Base-by-base conservation (phyloP, 257 asterid genomes). In the Petunia secreta region DNA sequence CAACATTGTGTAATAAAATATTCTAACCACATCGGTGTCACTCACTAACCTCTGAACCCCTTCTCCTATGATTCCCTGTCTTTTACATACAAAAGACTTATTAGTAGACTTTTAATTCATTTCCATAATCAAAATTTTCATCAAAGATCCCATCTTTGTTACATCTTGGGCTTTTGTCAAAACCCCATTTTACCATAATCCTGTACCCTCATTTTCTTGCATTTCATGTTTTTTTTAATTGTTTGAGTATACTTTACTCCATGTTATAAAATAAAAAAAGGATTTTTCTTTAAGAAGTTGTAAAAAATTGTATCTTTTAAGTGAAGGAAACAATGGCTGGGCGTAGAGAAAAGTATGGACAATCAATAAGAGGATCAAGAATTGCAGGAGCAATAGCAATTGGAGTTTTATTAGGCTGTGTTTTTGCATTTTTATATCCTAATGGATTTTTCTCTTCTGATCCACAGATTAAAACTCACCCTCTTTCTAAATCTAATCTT, bases 291-390 rank as follows among this genome's bases (percentile, higher is more conserved):
- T 25, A 25, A 25, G 25, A 25, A 25, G 25, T 25, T 25, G 25
- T 25, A 25, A 25, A 25, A 25, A 25, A 77, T 40, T 44, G 38
- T 78, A 36, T 48, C 5, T 78, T 78, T 38, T 43, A 50, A 46
- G 63, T 36, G 38, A 75, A 37, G 48, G 50, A 16, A 16, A 75
- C 53, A 38, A 83, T 83, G 85, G 83, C 83, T 57, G 83, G 81
- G 75, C 86, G 86, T 41, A 83, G 83, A 59, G 86, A 83, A 25
- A 83, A 80, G 63, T 79, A 80, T 63, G 78, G 77, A 40, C 86
- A 80, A 75, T 74, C 82, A 9, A 25, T 53, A 25, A 82, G 86
- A 50, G 86, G 86, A 80, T 83, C 86, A 36, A 63, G 75, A 80
- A 80, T 80, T 67, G 83, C 81, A 10, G 78, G 53, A 37, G 86